These are phyloP conservation scores for Besnoitia besnoiti DNA, from an alignment of 169 alveolate genomes.

Conservation along the genomic window DNA sequence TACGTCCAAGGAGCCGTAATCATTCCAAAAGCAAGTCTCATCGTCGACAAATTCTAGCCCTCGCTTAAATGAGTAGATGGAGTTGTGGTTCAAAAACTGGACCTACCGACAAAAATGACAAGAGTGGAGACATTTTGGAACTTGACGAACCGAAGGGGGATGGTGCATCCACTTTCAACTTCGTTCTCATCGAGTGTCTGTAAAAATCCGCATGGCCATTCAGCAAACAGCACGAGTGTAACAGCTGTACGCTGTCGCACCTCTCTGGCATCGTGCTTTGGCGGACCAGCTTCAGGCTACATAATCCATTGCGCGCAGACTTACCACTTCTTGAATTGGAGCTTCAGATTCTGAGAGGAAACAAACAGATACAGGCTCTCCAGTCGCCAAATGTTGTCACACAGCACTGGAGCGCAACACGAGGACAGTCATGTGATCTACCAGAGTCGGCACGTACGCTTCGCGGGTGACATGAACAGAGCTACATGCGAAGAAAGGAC, in stretches of 20 bases:
- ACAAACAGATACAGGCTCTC: not conserved
- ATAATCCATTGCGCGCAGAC: not conserved
- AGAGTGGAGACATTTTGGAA: constrained; percentile 17
- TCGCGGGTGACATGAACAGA: too few species aligned
- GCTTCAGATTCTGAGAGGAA: not conserved
- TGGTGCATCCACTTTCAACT: not conserved
- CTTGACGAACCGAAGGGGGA: constrained; percentile 34
- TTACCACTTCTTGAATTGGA: constrained; percentile 34
- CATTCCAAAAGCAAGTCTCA: too few species aligned
- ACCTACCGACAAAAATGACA: constrained; percentile 17
- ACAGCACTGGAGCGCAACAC: not conserved
- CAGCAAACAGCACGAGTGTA: not conserved
- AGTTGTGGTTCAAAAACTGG: too few species aligned
- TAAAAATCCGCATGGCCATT: not conserved
- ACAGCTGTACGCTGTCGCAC: not conserved
- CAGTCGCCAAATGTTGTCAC: not conserved
- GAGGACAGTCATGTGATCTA: not conserved
- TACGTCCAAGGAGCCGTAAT: too few species aligned
- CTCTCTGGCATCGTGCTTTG: not conserved
- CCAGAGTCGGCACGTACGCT: not conserved
- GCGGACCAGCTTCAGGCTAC: too few species aligned
- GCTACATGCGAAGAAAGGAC: too few species aligned
- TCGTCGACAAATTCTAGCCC: too few species aligned
- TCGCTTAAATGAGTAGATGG: too few species aligned
- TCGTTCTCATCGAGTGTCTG: constrained; percentile 9